Conservation (phyloP, 768 basidiomycete genomes). For the Stropharia rugosoannulata region DNA sequence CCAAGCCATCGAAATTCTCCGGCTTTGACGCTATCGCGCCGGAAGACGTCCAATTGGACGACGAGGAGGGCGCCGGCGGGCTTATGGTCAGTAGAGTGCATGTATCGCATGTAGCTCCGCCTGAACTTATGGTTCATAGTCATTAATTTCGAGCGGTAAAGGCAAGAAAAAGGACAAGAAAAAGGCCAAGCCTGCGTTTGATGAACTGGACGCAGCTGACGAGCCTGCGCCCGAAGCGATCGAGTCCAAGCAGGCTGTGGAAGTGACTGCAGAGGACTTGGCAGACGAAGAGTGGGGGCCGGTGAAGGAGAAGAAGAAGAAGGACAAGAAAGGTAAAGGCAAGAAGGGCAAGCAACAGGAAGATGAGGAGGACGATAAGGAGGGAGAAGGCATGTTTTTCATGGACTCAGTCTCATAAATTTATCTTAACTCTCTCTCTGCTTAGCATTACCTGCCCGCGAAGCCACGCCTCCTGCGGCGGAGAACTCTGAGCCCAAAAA, state of each 20-base stretch:
- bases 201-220: conserved; percentile 23
- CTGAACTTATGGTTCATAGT: conserved; percentile 37
- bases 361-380: conserved; percentile 37
- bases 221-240: conserved; percentile 21
- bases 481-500: conserved; percentile 25
- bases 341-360: conserved; percentile 45
- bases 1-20: conserved; percentile 23
- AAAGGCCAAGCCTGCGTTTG: conserved; percentile 38
- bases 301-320: conserved; percentile 62
- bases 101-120: not conserved
- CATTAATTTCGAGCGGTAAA: conserved; percentile 41
- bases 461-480: conserved; percentile 21
- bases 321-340: conserved; percentile 57
- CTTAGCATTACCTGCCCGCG: conserved; percentile 12
- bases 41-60: conserved; percentile 40
- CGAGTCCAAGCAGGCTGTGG: conserved; percentile 40
- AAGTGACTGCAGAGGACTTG: conserved; percentile 68
- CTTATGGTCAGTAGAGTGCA: conserved; percentile 57
- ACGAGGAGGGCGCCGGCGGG: conserved; percentile 57
- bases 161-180: conserved; percentile 56
- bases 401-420: not conserved
- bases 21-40: conserved; percentile 55
- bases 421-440: conserved; percentile 5
- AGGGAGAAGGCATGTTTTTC: conserved; percentile 14
- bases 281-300: conserved; percentile 75